Conservation (phyloP, 192 early-diverging fungal species). For the Coemansia sp. region DNA sequence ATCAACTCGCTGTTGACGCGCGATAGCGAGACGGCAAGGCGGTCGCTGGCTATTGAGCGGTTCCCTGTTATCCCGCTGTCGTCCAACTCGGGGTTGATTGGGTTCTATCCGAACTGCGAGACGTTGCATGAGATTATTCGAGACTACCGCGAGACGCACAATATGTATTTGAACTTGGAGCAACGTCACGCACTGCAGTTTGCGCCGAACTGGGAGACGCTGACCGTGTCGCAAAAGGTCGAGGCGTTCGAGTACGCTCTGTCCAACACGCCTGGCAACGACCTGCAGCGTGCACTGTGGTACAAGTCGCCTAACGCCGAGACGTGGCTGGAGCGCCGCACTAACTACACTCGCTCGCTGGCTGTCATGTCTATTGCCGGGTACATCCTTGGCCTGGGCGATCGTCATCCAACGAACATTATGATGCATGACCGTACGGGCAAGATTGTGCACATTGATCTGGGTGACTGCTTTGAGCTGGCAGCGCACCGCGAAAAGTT, state of each 20-base stretch:
- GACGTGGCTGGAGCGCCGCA: constrained; percentile 92
- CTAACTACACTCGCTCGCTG: constrained; percentile 93
- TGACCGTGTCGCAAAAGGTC: constrained; percentile 85
- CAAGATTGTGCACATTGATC: constrained; percentile 97
- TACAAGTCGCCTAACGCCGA: constrained; percentile 95
- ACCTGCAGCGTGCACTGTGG: constrained; percentile 93
- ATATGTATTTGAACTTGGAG: constrained; percentile 86
- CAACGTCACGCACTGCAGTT: constrained; percentile 84
- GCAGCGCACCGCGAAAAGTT: constrained; percentile 93
- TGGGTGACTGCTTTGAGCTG: constrained; percentile 98
- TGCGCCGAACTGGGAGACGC: constrained; percentile 90
- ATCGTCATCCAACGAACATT: constrained; percentile 95
- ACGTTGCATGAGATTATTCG: constrained; percentile 86
- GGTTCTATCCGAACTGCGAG: constrained; percentile 91
- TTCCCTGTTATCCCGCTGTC: constrained; percentile 94
- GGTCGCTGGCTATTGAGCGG: constrained; percentile 88
- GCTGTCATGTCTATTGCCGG: constrained; percentile 99
- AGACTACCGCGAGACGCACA: constrained; percentile 83
- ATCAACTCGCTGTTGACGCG: constrained; percentile 86
- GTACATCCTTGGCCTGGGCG: constrained; percentile 96
- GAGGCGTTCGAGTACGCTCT: constrained; percentile 96
- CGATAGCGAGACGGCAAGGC: constrained; percentile 87
- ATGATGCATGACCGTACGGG: constrained; percentile 89
- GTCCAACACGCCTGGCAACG: constrained; percentile 88
- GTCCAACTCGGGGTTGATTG: constrained; percentile 93